Evolutionary conservation across 1,139 yeast species (phyloP).

Genomic region (Kurtzmaniella quercitrusa): DNA sequence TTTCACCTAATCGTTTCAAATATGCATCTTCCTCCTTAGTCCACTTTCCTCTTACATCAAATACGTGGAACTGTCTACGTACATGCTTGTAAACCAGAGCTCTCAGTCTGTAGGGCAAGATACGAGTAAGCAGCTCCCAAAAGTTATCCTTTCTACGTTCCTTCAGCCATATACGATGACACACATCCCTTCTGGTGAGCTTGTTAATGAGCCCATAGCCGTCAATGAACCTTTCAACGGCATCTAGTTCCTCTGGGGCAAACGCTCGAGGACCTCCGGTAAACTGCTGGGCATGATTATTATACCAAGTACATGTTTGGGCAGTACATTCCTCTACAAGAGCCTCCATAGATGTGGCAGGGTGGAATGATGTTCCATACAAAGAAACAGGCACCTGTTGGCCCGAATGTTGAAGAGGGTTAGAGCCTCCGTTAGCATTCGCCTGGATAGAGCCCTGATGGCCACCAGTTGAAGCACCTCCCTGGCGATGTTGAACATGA

Average conservation of each 20-base stretch:
- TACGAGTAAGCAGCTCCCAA: conserved; percentile 78
- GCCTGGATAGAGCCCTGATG: neutral
- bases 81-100: conserved; percentile 92
- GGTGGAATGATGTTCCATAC: conserved; percentile 14
- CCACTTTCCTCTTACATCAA: conserved; percentile 88
- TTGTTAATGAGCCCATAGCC: conserved; percentile 63
- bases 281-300: conserved; percentile 23
- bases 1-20: conserved; percentile 57
- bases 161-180: conserved; percentile 83
- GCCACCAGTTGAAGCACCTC: neutral
- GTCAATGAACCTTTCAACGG: conserved; percentile 66
- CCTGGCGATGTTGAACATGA: neutral
- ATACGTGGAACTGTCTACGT: conserved; percentile 81
- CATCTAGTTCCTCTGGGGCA: conserved; percentile 59
- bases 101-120: conserved; percentile 77
- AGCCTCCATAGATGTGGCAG: conserved; percentile 27
- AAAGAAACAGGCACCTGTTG: conserved; percentile 5
- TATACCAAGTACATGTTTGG: conserved; percentile 37
- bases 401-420: neutral
- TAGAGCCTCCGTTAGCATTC: neutral
- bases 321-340: conserved; percentile 34
- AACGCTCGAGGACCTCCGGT: conserved; percentile 45
- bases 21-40: conserved; percentile 70
- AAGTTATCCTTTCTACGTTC: conserved; percentile 82
- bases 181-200: conserved; percentile 62